Evolutionary conservation across 441 rosid genomes (phyloP).

Genomic region (Populus trichocarpa): DNA sequence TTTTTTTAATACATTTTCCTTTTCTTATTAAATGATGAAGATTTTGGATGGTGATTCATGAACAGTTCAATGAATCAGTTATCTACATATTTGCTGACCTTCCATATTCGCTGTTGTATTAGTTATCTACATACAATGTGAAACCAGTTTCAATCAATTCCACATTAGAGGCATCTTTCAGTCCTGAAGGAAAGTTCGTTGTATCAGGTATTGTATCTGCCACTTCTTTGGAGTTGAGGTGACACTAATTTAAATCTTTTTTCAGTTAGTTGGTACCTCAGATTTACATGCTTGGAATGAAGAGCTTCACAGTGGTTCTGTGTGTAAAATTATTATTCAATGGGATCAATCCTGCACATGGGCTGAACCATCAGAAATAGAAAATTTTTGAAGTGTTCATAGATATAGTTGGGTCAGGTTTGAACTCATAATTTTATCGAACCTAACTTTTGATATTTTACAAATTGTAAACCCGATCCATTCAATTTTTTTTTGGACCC

Average conservation of each 20-base stretch:
- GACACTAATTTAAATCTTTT: background rate
- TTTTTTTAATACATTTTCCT: background rate
- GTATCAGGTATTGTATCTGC: constrained; percentile 57
- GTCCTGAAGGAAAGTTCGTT: constrained; percentile 94
- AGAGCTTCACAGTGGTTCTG: background rate
- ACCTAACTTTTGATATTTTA: no score
- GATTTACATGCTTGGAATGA: background rate
- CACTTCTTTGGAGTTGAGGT: background rate
- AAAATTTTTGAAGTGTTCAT: no score
- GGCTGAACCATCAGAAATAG: background rate
- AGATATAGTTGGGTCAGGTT: no score
- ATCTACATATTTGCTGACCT: constrained; percentile 43
- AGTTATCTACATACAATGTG: constrained; percentile 81
- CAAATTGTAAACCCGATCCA: no score
- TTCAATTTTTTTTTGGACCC: no score
- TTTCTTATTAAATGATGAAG: background rate
- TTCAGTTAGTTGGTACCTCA: background rate
- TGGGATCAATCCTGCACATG: background rate
- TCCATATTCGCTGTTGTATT: constrained; percentile 21
- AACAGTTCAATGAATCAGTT: constrained; percentile 32
- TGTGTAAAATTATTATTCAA: background rate
- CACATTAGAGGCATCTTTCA: constrained; percentile 92
- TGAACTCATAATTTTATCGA: no score
- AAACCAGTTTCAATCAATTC: constrained; percentile 73
- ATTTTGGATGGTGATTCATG: background rate